Evolutionary conservation across 345 rosid species (phyloP), one percentile per base, ranked within the genome.

Genomic region (Camelina hispida): DNA sequence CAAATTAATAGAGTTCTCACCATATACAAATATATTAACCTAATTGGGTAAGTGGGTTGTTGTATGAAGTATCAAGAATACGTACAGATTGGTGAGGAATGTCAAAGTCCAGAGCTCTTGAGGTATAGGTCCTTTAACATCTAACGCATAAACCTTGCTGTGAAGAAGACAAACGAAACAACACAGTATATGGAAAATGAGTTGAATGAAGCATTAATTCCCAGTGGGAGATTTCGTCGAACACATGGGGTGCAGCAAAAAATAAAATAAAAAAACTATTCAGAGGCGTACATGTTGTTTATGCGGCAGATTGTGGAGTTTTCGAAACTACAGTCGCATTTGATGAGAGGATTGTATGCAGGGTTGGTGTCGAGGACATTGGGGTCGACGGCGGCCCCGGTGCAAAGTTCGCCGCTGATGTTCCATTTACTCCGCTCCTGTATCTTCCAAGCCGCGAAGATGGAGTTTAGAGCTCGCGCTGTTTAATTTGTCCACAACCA

Each of bases 401-500:
- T 80, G 83, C 92, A 88, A n/a, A 80, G 83, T 38, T 88, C 84
- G 58, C 92, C 89, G 51, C 80, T 84, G 23, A 44, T 71, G 79
- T 87, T 88, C 91, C 93, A 87, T 23, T 20, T 34, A 0, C 2
- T 30, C 6, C 68, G 55, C 9, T 57, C 48, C 17, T 0, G 8
- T 3, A 40, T 57, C 67, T 5, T 42, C 81, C 81, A 77, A 47
- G 81, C 72, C 9, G 62, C 40, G 22, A 77, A 77, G 28, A 77
- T 65, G 3, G 81, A 18, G 48, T 65, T 77, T 34, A 77, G 30
- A 65, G 62, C 72, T 9, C 51, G 56, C 1, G 77, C 81, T 70
- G 20, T 28, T 28, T 28, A 28, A 28, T 28, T 28, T 28, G 4
- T 28, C 4, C 30, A 28, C 30, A 25, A 25, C 30, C 30, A 25